A percentile compares a stretch with the other conserved stretches of the same genome.
Conservation (phyloP, 2,329 filamentous ascomycete genomes). For the Tolypocladium pustulatum region DNA sequence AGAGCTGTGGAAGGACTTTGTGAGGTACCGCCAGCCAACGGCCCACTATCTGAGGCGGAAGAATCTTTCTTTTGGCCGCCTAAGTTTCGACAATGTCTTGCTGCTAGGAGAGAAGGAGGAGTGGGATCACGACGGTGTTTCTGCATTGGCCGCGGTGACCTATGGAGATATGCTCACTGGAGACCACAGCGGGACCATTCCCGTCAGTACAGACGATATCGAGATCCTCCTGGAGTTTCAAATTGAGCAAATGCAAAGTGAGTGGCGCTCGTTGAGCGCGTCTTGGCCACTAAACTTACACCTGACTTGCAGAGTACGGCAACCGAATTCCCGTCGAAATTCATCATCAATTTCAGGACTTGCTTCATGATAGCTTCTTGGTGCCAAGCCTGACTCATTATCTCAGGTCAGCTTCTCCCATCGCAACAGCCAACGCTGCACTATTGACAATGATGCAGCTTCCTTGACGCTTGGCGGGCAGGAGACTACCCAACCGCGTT, state of each 20-base stretch:
- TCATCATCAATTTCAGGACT: constrained; percentile 55
- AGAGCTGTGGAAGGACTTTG: constrained; percentile 72
- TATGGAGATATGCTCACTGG: constrained; percentile 44
- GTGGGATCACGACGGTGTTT: constrained; percentile 32
- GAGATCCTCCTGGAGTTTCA: constrained; percentile 80
- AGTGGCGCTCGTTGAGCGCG: constrained; percentile 10
- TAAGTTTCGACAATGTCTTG: constrained; percentile 49
- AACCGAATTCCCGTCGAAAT: constrained; percentile 67
- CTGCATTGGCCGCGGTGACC: constrained; percentile 33
- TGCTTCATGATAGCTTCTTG: constrained; percentile 57
- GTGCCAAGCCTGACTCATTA: constrained; percentile 68
- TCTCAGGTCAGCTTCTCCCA: constrained; percentile 41
- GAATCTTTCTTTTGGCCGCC: constrained; percentile 44
- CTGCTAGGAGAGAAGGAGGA: constrained; percentile 37
- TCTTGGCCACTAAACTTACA: constrained; percentile 5
- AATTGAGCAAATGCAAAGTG: constrained; percentile 77
- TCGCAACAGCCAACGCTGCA: not conserved
- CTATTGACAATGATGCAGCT: constrained; percentile 35
- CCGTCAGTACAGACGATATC: constrained; percentile 67
- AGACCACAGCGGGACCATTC: constrained; percentile 26
- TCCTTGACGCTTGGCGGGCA: constrained; percentile 83
- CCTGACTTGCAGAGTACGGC: constrained; percentile 49
- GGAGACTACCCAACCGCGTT: constrained; percentile 86
- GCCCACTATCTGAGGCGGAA: constrained; percentile 54
- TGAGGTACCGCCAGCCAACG: constrained; percentile 70